Base-by-base conservation (phyloP, 306 rosid species). In the Acacia melanoxylon region DNA sequence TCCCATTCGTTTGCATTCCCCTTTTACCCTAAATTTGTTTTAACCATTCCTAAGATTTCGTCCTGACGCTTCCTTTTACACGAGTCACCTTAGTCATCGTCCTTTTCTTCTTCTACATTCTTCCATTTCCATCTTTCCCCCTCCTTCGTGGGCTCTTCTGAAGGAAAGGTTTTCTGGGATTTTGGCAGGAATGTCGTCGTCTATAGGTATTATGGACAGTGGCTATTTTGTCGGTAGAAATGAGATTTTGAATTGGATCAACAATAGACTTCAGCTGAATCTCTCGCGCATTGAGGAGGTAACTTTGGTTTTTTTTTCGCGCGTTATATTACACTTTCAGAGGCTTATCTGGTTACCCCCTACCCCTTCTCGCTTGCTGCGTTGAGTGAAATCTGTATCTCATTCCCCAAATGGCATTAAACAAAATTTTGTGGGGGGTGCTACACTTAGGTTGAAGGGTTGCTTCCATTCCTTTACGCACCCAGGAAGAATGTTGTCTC, bases 221-320 rank as follows among this genome's bases (percentile, higher is more conserved):
- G 99, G 92, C 13, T 95, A 95, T 80, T 95, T 95, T 86, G 99
- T 95, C 68, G 99, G 99, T 72, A 89, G 99, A 87, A 95, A 95
- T 81, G 99, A 93, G 89, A 93, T 95, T 86, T 88, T 95, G 78
- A 89, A 85, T 51, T 95, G 99, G 99, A 93, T 95, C 90, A 95
- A 95, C 88, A 95, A 86, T 22, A 88, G 94, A 27, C 98, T 95
- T 80, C 99, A 95, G 72, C 96, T 95, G 24, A 91, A 86, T 72
- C 99, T 95, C 81, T 84, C 96, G n/a, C 99, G 98, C 73, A 89
- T 95, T 87, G 99, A 95, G 85, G 99, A 95, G 97, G 98, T 94
- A 81, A 68, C 6, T 54, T 51, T 17, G 20, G 46, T 15, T 13
- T 66, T 66, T 41, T 45, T 11, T 35, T 71, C 71, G 2, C n/a